phyloP scores from a whole-genome alignment of 129 eudicot genomes.

The Calendula officinalis region DNA sequence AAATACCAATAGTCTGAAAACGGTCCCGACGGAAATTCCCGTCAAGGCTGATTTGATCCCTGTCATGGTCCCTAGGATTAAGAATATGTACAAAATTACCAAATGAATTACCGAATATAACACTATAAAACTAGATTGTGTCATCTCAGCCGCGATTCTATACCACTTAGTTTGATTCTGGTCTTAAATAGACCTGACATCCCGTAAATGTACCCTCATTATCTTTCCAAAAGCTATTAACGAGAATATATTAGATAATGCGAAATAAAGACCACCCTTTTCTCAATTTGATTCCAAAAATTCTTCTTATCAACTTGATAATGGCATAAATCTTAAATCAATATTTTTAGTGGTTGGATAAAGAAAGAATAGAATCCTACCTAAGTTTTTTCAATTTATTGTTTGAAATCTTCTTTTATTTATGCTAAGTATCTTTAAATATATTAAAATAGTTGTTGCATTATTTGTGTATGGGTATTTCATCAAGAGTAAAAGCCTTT shows the following conservation, averaged over 20 bases:
- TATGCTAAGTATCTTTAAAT: constrained; percentile 9
- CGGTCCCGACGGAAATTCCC: constrained; percentile 13
- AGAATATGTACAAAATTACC: constrained; percentile 27
- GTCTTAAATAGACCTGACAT: constrained; percentile 40
- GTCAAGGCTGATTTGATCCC: constrained; percentile 32
- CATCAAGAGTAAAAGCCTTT: too few species aligned
- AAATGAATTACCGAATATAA: constrained; percentile 31
- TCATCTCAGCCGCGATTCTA: constrained; percentile 26
- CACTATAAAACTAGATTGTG: constrained; percentile 27
- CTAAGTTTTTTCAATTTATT: constrained; percentile 16
- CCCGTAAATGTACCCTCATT: constrained; percentile 35
- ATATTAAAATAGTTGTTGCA: too few species aligned
- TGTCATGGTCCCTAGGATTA: constrained; percentile 38
- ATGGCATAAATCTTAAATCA: constrained; percentile 26
- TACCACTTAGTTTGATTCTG: constrained; percentile 27
- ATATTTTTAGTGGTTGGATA: constrained; percentile 36
- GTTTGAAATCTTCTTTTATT: background rate
- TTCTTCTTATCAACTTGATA: constrained; percentile 41
- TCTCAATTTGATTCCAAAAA: constrained; percentile 30
- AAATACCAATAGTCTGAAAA: constrained; percentile 28
- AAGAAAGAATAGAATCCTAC: constrained; percentile 40
- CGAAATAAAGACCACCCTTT: constrained; percentile 38
- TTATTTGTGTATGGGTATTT: background rate
- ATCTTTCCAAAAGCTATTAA: constrained; percentile 21
- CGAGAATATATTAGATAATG: constrained; percentile 39